Evolutionary conservation across 345 rosid species (phyloP).

Genomic region (Eucalyptus regnans): DNA sequence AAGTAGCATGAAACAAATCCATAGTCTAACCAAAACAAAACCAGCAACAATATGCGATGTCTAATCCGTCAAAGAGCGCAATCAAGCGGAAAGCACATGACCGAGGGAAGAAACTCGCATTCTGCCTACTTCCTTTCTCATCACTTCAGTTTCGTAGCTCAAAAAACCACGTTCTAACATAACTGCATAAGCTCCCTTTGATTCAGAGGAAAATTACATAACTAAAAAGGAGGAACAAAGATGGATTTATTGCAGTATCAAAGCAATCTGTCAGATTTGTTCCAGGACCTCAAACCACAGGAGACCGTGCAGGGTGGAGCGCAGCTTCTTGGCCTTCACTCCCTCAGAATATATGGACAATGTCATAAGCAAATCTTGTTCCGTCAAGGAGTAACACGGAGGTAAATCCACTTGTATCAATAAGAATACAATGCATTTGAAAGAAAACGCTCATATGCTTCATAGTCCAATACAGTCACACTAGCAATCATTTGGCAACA

Average conservation of each 20-base stretch:
- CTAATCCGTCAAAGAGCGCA: background rate
- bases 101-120: background rate
- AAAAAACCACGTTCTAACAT: background rate
- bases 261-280: background rate
- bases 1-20: background rate
- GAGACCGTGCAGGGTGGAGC: background rate
- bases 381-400: background rate
- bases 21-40: background rate
- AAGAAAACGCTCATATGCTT: background rate
- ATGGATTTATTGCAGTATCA: background rate
- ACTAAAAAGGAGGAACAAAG: background rate
- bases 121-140: background rate
- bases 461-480: background rate
- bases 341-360: slow-evolving; percentile 87
- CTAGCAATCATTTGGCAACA: background rate
- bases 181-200: background rate
- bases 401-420: background rate
- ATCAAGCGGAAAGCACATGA: background rate
- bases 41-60: background rate
- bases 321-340: background rate
- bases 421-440: background rate
- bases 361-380: slow-evolving; percentile 84
- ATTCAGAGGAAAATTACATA: background rate
- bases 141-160: background rate
- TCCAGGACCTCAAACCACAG: background rate